These are phyloP conservation scores for Gossypium stocksii DNA, from an alignment of 345 rosid species.

Conservation along the genomic window DNA sequence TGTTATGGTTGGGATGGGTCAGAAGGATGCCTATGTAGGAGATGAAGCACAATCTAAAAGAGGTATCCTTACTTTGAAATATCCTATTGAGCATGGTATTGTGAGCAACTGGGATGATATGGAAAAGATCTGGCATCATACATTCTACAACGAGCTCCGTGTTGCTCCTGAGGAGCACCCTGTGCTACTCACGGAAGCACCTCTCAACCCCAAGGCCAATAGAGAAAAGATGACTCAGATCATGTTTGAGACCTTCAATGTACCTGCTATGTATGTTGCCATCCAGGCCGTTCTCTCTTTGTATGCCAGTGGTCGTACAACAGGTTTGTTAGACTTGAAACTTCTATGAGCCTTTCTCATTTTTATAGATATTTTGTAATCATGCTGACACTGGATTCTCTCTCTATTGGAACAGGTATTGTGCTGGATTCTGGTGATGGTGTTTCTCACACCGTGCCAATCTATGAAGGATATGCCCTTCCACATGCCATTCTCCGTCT, in stretches of 20 bases:
- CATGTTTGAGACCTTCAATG: constrained; percentile 90
- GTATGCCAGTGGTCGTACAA: constrained; percentile 26
- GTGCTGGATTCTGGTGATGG: constrained; percentile 24
- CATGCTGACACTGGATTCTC: neutral
- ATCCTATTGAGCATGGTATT: constrained; percentile 47
- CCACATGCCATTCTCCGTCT: constrained; percentile 27
- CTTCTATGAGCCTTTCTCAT: neutral
- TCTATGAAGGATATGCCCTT: constrained; percentile 25
- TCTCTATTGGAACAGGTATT: constrained; percentile 14
- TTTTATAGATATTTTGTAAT: neutral
- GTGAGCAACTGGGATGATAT: constrained; percentile 57
- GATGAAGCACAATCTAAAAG: constrained; percentile 46
- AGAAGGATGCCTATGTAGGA: constrained; percentile 81
- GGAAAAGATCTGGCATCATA: constrained; percentile 98
- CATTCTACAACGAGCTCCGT: constrained; percentile 66
- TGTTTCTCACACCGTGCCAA: constrained; percentile 24
- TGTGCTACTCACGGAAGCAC: constrained; percentile 41
- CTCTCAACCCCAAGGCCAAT: constrained; percentile 30
- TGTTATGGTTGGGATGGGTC: constrained; percentile 44
- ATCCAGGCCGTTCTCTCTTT: constrained; percentile 69
- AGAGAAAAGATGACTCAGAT: constrained; percentile 70
- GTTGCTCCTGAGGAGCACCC: constrained; percentile 51
- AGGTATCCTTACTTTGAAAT: constrained; percentile 46
- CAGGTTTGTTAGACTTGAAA: constrained; percentile 4
- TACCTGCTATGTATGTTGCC: constrained; percentile 96